phyloP scores from a whole-genome alignment of 768 basidiomycete species.

The Hygrocybe coccinea region DNA sequence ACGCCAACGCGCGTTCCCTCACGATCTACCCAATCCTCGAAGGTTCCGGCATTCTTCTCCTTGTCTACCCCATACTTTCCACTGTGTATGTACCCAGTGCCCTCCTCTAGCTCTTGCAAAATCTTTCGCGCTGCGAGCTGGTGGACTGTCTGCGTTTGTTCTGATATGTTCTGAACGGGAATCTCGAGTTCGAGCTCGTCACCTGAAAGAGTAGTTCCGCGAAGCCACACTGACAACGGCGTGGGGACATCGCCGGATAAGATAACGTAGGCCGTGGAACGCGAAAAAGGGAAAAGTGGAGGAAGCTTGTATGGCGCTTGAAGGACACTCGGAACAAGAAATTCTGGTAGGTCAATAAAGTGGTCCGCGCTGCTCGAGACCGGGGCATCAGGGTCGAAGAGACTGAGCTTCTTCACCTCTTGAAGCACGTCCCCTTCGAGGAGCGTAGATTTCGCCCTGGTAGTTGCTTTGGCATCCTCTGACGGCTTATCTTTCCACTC shows the following conservation, averaged over 20 bases:
- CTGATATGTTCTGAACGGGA: neutral
- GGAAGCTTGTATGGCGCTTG: conserved; percentile 1
- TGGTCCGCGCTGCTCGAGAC: neutral
- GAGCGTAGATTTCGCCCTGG: neutral
- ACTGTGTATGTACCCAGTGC: neutral
- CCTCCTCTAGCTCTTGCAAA: neutral
- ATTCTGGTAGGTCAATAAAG: neutral
- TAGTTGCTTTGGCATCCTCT: neutral
- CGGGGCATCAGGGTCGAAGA: neutral
- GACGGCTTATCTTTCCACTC: neutral
- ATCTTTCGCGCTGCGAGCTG: neutral
- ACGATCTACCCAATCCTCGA: neutral
- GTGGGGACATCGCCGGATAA: neutral
- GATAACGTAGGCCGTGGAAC: neutral
- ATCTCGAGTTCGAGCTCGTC: neutral
- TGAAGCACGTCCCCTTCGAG: neutral
- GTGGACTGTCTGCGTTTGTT: neutral
- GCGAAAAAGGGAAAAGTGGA: neutral
- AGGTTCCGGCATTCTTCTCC: neutral
- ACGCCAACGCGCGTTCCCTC: neutral
- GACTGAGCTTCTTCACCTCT: neutral
- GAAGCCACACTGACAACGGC: neutral
- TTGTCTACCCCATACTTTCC: neutral
- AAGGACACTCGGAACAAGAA: neutral
- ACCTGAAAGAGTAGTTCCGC: neutral